A percentile compares a stretch with the other conserved stretches of the same genome.
phyloP scores from a whole-genome alignment of 768 basidiomycete genomes.

The Suillus subaureus region DNA sequence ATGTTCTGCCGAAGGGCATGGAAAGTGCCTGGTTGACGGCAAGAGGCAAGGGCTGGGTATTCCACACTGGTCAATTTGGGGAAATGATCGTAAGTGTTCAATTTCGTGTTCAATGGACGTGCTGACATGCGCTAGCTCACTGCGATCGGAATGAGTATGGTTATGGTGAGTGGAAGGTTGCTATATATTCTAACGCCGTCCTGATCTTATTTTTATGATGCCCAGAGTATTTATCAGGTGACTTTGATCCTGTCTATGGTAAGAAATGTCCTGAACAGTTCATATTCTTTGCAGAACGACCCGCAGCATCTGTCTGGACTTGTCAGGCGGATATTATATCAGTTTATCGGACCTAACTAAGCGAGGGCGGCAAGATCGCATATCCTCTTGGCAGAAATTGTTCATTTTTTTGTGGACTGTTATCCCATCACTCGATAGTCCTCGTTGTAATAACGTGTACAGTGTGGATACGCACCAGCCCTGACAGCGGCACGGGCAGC shows the following conservation, averaged over 20 bases:
- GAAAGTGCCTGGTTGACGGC: slow-evolving; percentile 90
- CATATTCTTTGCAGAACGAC: slow-evolving; percentile 46
- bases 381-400: not conserved
- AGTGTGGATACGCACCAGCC: not conserved
- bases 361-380: not conserved
- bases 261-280: not conserved
- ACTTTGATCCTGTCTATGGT: not conserved
- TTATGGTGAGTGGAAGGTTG: slow-evolving; percentile 60
- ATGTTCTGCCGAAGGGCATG: slow-evolving; percentile 83
- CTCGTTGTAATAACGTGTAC: not conserved
- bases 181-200: not conserved
- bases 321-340: slow-evolving; percentile 80
- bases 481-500: not conserved
- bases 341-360: slow-evolving; percentile 87
- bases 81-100: slow-evolving; percentile 56
- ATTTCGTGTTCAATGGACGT: not conserved
- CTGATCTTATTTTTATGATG: slow-evolving; percentile 9
- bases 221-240: slow-evolving; percentile 78
- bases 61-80: slow-evolving; percentile 68
- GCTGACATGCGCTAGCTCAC: slow-evolving; percentile 45
- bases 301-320: slow-evolving; percentile 83
- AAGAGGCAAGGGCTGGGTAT: slow-evolving; percentile 74
- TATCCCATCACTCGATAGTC: not conserved
- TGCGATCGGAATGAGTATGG: slow-evolving; percentile 87
- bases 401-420: not conserved